Evolutionary conservation across 371 early-diverging fungal species (phyloP), one percentile per base, ranked within the genome.

Genomic region (Rhizopus delemar): DNA sequence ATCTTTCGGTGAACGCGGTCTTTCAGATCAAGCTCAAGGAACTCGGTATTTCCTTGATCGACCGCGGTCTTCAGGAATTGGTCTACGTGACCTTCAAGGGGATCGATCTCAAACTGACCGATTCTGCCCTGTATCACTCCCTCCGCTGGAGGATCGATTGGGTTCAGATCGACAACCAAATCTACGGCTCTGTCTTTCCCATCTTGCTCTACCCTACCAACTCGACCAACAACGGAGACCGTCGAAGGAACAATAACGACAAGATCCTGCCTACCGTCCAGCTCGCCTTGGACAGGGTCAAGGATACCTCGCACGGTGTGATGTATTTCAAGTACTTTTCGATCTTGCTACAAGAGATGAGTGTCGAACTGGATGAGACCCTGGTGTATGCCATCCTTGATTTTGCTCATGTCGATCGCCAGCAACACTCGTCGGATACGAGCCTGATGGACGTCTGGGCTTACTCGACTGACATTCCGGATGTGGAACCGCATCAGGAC

Each of bases 81-180:
- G 73, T 90, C 4, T 97, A 95, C 71, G 73, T 86, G 0, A 88
- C 94, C 2, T 70, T 93, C 45, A 80, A 87, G 12, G 89, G 91
- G 0, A 68, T 96, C 11, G 83, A 84, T 62, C 68, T 96, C 41
- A 83, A 78, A 8, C 86, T 84, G 56, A 86, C 83, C 0, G 96
- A 96, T 55, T 88, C 92, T 0, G 83, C 84, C 8, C 76, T 86
- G 53, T 87, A 88, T 57, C 89, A 90, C 68, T 88, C 90, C 2
- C 56, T 91, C 29, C 84, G 82, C 38, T 82, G 93, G 74, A 67
- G 81, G 34, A 84, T 94, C 31, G 87, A 90, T 49, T 98, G 96
- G 98, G 67, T 97, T 8, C 96, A 92, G 83, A 85, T 97, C 52
- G 98, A 98, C 70, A 98, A 98, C 73, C 97, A 97, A 72, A 73